Conservation (phyloP, 1,284 basidiomycete genomes). For the Tetrapyrgos nigripes region DNA sequence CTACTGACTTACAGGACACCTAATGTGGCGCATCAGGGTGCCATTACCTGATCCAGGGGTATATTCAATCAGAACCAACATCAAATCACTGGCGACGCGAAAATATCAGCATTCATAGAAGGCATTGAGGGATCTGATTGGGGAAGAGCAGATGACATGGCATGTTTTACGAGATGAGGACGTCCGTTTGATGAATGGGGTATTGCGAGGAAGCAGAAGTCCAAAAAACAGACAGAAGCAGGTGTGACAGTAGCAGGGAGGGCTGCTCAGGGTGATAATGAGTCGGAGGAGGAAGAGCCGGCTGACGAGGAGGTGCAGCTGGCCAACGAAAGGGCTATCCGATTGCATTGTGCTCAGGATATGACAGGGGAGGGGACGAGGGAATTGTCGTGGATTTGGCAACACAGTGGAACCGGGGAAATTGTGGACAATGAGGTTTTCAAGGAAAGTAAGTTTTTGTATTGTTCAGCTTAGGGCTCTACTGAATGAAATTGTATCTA, state of each 20-base stretch:
- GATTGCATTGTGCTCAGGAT: too few species aligned
- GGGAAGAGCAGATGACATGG: neutral
- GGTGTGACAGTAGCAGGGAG: neutral
- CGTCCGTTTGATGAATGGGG: conserved; percentile 1
- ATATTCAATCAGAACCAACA: conserved; percentile 3
- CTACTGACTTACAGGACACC: conserved; percentile 1
- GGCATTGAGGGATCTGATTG: neutral
- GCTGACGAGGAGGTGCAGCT: neutral
- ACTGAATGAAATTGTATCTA: neutral
- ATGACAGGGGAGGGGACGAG: conserved; percentile 1
- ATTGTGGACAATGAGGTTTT: too few species aligned
- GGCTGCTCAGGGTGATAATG: neutral
- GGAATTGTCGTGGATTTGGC: conserved; percentile 5
- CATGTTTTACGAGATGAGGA: neutral
- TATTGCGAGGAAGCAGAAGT: neutral
- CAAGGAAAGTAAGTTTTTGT: too few species aligned
- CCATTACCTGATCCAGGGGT: neutral
- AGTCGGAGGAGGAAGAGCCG: neutral
- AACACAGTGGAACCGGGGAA: neutral
- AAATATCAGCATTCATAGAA: conserved; percentile 1
- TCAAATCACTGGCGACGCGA: conserved; percentile 1
- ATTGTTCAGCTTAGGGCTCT: neutral
- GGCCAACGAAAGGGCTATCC: neutral
- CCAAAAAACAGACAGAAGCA: neutral
- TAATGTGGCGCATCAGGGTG: conserved; percentile 7